A percentile compares a stretch with the other conserved stretches of the same genome.
phyloP scores from a whole-genome alignment of 2,329 filamentous ascomycete species.

The Neofusicoccum kwambonambiense region DNA sequence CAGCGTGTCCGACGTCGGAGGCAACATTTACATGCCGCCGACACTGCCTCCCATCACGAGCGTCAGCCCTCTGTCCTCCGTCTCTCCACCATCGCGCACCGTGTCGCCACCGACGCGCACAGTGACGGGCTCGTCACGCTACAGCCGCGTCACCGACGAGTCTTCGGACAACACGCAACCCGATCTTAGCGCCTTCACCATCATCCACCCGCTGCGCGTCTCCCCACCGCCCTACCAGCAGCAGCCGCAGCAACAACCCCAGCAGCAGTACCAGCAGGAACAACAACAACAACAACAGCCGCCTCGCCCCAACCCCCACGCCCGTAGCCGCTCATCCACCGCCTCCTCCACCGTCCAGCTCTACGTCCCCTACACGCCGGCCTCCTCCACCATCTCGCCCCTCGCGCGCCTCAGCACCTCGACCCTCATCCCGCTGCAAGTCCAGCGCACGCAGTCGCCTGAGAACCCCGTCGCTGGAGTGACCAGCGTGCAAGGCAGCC shows the following conservation, averaged over 20 bases:
- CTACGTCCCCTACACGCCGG: constrained; percentile 5
- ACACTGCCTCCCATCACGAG: not conserved
- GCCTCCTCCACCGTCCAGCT: not conserved
- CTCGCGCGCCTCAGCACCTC: constrained; percentile 11
- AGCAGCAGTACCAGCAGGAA: not conserved
- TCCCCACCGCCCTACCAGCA: not conserved
- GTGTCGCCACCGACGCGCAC: not conserved
- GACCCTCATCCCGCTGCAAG: constrained; percentile 13
- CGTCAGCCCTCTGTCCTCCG: not conserved
- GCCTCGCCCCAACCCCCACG: not conserved
- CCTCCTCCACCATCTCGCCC: not conserved
- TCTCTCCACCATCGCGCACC: not conserved
- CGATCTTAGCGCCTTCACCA: constrained; percentile 5
- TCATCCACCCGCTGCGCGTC: not conserved
- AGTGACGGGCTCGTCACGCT: not conserved
- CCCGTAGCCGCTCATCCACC: not conserved
- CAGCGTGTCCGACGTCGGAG: not conserved
- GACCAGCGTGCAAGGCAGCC: constrained; percentile 4
- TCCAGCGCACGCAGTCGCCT: constrained; percentile 2
- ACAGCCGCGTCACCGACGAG: not conserved
- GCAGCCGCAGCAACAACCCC: not conserved
- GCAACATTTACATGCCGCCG: not conserved
- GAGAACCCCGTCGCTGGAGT: constrained; percentile 3
- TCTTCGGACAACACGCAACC: not conserved
- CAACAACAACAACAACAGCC: not conserved